Percentiles rank a stretch among this genome's conserved stretches.
Conservation (phyloP, 768 basidiomycete species). For the Pleurotus platypus region DNA sequence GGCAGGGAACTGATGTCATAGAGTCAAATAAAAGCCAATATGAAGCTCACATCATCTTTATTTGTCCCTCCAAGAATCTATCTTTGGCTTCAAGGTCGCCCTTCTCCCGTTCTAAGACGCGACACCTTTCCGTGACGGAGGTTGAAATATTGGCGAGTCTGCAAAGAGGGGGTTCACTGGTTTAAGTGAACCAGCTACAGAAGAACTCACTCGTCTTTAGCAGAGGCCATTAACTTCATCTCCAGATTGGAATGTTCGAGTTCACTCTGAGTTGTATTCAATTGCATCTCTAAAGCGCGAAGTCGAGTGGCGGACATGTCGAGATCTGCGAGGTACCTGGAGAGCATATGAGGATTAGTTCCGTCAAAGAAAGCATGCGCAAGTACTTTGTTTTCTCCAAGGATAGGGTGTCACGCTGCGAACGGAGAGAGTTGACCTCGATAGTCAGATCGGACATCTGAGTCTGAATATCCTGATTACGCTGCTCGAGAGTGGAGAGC, state of each 20-base stretch:
- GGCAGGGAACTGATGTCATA: too few relatives aligned
- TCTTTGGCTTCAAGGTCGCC: not conserved
- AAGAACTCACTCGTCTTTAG: conserved; percentile 1
- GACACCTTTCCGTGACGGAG: not conserved
- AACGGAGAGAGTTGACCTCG: not conserved
- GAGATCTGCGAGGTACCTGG: not conserved
- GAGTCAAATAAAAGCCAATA: not conserved
- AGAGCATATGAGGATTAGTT: not conserved
- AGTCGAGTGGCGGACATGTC: not conserved
- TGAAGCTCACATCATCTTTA: not conserved
- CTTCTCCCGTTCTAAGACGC: not conserved
- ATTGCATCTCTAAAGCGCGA: not conserved
- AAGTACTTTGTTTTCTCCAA: conserved; percentile 3
- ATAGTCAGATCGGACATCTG: not conserved
- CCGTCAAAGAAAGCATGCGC: not conserved
- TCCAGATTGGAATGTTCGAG: not conserved
- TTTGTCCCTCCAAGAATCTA: not conserved
- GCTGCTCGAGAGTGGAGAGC: not conserved
- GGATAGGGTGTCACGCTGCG: not conserved
- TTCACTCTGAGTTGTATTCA: conserved; percentile 1
- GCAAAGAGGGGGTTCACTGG: not conserved
- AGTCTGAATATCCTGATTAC: not conserved
- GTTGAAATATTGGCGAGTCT: not conserved
- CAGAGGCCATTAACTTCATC: not conserved
- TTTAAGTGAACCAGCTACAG: not conserved